Conservation (phyloP, 192 early-diverging fungal genomes). For the Entomortierella lignicola region DNA sequence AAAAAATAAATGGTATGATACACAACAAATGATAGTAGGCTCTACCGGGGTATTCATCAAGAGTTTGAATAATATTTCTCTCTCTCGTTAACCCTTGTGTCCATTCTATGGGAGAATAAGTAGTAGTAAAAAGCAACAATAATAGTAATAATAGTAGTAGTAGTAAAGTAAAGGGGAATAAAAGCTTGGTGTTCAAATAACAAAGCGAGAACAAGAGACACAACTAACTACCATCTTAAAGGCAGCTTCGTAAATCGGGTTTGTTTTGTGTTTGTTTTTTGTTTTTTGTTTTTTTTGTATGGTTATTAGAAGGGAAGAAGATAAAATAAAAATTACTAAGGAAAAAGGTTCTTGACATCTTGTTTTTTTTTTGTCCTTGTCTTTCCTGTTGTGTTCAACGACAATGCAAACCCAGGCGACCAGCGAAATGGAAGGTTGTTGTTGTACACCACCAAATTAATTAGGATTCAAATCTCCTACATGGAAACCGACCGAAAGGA, state of each 20-base stretch:
- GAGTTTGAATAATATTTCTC: not conserved
- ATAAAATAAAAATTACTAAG: not conserved
- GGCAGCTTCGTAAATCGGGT: too few relatives aligned
- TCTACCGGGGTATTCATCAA: not conserved
- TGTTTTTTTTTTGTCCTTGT: too few relatives aligned
- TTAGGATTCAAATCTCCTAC: too few relatives aligned
- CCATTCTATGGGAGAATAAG: constrained; percentile 1
- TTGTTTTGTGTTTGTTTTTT: too few relatives aligned
- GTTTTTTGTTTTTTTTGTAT: not conserved
- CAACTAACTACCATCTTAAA: too few relatives aligned
- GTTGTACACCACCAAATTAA: not conserved
- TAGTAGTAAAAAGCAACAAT: not conserved
- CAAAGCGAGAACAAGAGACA: not conserved
- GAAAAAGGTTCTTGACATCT: too few relatives aligned
- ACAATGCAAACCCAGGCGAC: constrained; percentile 8
- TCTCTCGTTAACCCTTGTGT: constrained; percentile 1
- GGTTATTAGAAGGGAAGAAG: not conserved
- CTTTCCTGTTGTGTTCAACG: not conserved
- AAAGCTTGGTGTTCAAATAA: too few relatives aligned
- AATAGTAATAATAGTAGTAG: too few relatives aligned
- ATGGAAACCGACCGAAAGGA: not conserved
- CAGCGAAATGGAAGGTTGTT: constrained; percentile 4
- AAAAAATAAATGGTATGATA: not conserved
- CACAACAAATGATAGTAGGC: constrained; percentile 2
- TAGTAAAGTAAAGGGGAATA: too few relatives aligned